A percentile compares a stretch with the other conserved stretches of the same genome.
Evolutionary conservation across 78 protist genomes (phyloP).

Genomic region (Cavenderia fasciculata): DNA sequence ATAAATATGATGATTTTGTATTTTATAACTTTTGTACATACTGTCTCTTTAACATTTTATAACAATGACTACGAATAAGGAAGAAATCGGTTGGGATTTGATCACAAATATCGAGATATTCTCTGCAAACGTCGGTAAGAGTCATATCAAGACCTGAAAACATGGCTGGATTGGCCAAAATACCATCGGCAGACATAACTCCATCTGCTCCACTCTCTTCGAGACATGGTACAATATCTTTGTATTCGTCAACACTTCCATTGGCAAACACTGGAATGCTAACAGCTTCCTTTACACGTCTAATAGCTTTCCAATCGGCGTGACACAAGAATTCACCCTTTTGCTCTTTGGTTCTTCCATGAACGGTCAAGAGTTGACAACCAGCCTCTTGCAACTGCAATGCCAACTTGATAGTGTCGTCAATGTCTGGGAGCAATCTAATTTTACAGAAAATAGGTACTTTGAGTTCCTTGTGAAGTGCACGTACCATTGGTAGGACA

Average conservation of each 20-base stretch:
- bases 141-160: constrained; percentile 35
- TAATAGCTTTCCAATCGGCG: constrained; percentile 58
- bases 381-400: constrained; percentile 77
- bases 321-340: constrained; percentile 14
- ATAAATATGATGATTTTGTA: neutral
- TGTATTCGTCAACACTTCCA: constrained; percentile 65
- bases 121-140: constrained; percentile 20
- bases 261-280: constrained; percentile 86
- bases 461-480: constrained; percentile 48
- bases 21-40: neutral
- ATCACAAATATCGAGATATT: constrained; percentile 18
- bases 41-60: constrained; percentile 48
- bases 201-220: constrained; percentile 75
- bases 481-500: constrained; percentile 64
- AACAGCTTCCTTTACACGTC: constrained; percentile 7
- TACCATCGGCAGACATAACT: constrained; percentile 82
- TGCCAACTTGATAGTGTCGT: constrained; percentile 78
- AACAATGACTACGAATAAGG: constrained; percentile 13
- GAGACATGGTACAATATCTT: constrained; percentile 64
- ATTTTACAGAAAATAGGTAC: constrained; percentile 84
- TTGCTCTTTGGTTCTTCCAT: constrained; percentile 77
- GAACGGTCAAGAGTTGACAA: constrained; percentile 81
- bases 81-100: neutral
- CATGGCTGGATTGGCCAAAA: constrained; percentile 58
- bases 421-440: constrained; percentile 45